These are phyloP conservation scores for Parmales sp. DNA, from an alignment of 108 stramenopile genomes.

Conservation along the genomic window DNA sequence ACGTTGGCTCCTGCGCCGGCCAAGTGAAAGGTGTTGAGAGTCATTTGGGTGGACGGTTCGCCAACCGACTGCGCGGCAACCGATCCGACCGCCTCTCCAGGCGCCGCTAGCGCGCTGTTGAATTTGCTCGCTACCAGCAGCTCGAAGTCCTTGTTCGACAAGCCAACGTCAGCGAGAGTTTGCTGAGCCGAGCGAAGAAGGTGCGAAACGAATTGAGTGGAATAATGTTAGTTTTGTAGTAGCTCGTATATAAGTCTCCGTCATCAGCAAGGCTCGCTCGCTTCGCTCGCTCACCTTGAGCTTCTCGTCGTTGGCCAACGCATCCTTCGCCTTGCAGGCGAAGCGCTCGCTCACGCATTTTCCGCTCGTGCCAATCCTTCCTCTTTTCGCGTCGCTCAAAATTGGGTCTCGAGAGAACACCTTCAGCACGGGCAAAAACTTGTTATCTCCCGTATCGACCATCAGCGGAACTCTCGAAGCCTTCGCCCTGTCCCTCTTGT, in stretches of 20 bases:
- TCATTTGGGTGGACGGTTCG: slow-evolving; percentile 99
- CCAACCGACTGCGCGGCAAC: slow-evolving; percentile 94
- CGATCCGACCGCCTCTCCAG: slow-evolving; percentile 98
- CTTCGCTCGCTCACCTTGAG: too few relatives aligned
- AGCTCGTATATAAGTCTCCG: too few relatives aligned
- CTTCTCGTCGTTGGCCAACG: slow-evolving; percentile 36
- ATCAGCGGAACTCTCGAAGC: slow-evolving; percentile 47
- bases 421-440: slow-evolving; percentile 14
- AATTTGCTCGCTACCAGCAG: slow-evolving; percentile 80
- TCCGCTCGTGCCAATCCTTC: slow-evolving; percentile 58
- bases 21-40: slow-evolving; percentile 98
- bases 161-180: too few relatives aligned
- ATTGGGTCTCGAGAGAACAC: slow-evolving; percentile 49
- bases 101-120: slow-evolving; percentile 71
- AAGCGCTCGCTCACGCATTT: slow-evolving; percentile 71
- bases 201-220: too few relatives aligned
- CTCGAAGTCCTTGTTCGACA: slow-evolving; percentile 48
- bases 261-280: too few relatives aligned
- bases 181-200: too few relatives aligned
- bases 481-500: slow-evolving; percentile 42
- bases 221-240: too few relatives aligned
- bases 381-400: slow-evolving; percentile 38
- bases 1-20: slow-evolving; percentile 99
- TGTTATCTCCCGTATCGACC: slow-evolving; percentile 37
- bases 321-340: slow-evolving; percentile 42